Evolutionary conservation across 177 flowering plant genomes (phyloP).

Genomic region (Vitis hybrid): DNA sequence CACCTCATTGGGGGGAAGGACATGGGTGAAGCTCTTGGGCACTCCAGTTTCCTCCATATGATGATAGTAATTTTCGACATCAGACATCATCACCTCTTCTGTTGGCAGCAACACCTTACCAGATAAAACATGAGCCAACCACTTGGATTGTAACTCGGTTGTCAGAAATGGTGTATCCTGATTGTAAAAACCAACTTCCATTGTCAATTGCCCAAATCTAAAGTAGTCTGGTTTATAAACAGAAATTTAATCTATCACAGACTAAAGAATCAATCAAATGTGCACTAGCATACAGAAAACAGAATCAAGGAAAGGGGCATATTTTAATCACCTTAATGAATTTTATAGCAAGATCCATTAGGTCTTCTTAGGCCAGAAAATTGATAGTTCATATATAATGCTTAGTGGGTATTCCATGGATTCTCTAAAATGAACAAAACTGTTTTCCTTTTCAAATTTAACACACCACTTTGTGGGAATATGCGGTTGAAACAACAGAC

Average conservation of each 20-base stretch:
- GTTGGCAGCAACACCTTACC: slow-evolving; percentile 34
- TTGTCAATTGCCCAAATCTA: neutral
- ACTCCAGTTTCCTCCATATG: slow-evolving; percentile 23
- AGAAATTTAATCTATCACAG: neutral
- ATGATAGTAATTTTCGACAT: slow-evolving; percentile 25
- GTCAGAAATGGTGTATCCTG: no score
- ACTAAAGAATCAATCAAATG: no score
- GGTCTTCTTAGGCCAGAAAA: no score
- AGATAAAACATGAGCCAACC: slow-evolving; percentile 47
- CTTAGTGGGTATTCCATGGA: no score
- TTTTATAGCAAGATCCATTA: no score
- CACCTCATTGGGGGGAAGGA: slow-evolving; percentile 10
- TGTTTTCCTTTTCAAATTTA: no score
- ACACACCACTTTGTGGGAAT: no score
- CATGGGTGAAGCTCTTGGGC: slow-evolving; percentile 38
- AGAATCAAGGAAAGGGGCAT: no score
- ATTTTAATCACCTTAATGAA: no score
- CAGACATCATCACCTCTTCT: slow-evolving; percentile 34
- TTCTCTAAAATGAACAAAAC: no score
- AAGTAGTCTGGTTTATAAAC: neutral
- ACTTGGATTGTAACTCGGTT: slow-evolving; percentile 38
- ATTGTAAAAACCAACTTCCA: slow-evolving; percentile 4
- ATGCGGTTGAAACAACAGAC: slow-evolving; percentile 16
- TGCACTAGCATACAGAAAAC: no score
- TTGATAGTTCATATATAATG: no score